Percentiles rank a stretch among this genome's conserved stretches.
Conservation (phyloP, 129 eudicot genomes). For the Glebionis coronaria region DNA sequence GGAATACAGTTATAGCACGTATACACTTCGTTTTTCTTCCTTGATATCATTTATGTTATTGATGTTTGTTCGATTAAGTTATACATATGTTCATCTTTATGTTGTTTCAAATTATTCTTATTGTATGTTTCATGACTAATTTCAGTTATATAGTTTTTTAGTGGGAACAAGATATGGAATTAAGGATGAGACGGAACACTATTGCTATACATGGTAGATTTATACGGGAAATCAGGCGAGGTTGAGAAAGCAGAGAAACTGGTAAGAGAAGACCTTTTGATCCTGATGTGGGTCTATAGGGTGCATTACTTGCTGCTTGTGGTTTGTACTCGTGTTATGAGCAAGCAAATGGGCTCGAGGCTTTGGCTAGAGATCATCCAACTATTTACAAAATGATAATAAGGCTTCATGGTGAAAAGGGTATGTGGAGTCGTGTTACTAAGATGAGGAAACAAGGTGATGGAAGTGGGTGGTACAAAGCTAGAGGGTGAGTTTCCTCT, state of each 20-base stretch:
- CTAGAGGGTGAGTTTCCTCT: conserved; percentile 54
- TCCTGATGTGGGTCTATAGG: conserved; percentile 85
- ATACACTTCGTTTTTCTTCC: too few relatives aligned
- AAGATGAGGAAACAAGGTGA: conserved; percentile 44
- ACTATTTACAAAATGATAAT: conserved; percentile 43
- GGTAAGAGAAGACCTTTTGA: conserved; percentile 63
- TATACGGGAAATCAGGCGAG: too few relatives aligned
- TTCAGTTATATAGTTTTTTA: too few relatives aligned
- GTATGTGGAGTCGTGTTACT: conserved; percentile 40
- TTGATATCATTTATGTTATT: too few relatives aligned
- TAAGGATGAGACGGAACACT: conserved; percentile 59
- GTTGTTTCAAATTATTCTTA: too few relatives aligned
- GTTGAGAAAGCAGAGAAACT: conserved; percentile 60
- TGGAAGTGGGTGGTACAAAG: conserved; percentile 33
- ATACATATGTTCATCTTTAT: too few relatives aligned
- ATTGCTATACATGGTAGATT: too few relatives aligned
- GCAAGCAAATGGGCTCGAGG: conserved; percentile 42
- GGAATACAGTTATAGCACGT: too few relatives aligned
- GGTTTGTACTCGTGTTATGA: conserved; percentile 53
- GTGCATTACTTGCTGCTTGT: conserved; percentile 78
- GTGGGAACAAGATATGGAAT: conserved; percentile 39
- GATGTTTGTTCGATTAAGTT: too few relatives aligned
- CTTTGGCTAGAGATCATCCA: conserved; percentile 53
- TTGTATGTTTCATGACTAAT: too few relatives aligned
- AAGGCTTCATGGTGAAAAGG: conserved; percentile 64